phyloP scores from a whole-genome alignment of 768 basidiomycete genomes.

The Naganishia vaughanmartiniae region DNA sequence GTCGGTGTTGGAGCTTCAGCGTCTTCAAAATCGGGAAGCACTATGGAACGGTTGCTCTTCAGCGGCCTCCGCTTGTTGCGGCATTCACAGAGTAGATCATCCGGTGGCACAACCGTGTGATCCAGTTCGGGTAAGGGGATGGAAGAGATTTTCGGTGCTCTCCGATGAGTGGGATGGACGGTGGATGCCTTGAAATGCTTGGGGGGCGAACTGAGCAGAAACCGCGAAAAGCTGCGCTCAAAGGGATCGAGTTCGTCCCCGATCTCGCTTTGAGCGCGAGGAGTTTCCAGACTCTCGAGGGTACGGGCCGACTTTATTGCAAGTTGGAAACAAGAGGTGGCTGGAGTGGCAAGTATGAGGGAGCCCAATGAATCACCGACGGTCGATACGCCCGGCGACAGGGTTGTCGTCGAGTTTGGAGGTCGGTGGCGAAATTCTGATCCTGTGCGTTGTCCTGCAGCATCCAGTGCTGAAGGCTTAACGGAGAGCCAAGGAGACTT shows the following conservation, averaged over 20 bases:
- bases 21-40: background rate
- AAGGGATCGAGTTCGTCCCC: background rate
- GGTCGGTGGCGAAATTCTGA: background rate
- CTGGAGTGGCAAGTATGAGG: background rate
- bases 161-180: background rate
- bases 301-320: background rate
- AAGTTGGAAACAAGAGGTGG: background rate
- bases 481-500: background rate
- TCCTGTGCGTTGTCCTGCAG: background rate
- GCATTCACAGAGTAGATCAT: background rate
- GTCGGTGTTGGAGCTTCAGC: background rate
- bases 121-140: background rate
- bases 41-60: conserved; percentile 2
- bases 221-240: background rate
- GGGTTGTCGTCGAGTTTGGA: background rate
- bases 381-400: background rate
- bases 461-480: background rate
- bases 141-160: background rate
- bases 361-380: background rate
- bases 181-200: too few relatives aligned
- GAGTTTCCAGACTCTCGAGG: background rate
- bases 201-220: background rate
- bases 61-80: background rate
- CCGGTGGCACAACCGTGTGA: background rate
- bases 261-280: background rate